A percentile compares a stretch with the other conserved stretches of the same genome.
These are phyloP conservation scores for Peronospora farinosa DNA, from an alignment of 352 stramenopile genomes.

Conservation along the genomic window DNA sequence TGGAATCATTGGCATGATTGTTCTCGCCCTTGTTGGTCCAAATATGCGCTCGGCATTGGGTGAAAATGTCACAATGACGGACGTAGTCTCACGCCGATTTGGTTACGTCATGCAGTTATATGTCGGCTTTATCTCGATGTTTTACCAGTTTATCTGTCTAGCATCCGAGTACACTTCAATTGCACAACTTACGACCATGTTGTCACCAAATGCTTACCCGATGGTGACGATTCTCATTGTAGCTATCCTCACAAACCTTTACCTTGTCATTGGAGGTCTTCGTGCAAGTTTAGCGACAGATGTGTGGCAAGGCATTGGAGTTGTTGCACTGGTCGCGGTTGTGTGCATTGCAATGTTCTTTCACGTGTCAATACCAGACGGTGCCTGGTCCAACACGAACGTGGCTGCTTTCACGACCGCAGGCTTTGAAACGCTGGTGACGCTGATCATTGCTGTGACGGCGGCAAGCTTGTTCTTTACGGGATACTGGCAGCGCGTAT, in stretches of 20 bases:
- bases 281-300: constrained; percentile 68
- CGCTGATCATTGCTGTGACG: constrained; percentile 56
- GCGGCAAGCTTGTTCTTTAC: constrained; percentile 74
- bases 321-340: constrained; percentile 47
- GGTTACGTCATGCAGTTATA: constrained; percentile 63
- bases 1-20: constrained; percentile 45
- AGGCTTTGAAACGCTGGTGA: constrained; percentile 71
- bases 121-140: constrained; percentile 56
- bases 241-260: constrained; percentile 62
- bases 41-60: constrained; percentile 54
- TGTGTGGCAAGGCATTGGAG: constrained; percentile 63
- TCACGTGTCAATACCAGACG: constrained; percentile 41
- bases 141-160: constrained; percentile 82
- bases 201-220: constrained; percentile 43
- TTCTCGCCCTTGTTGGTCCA: constrained; percentile 48
- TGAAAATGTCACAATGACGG: constrained; percentile 66
- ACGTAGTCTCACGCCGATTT: constrained; percentile 54
- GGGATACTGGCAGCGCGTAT: constrained; percentile 76
- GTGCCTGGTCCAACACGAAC: constrained; percentile 46
- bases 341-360: constrained; percentile 63
- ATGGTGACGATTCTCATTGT: constrained; percentile 52
- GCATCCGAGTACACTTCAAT: constrained; percentile 64
- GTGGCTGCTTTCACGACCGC: constrained; percentile 53
- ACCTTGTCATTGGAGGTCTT: constrained; percentile 65
- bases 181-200: constrained; percentile 41